These are phyloP conservation scores for Malus orientalis DNA, from an alignment of 306 rosid species.

Conservation along the genomic window DNA sequence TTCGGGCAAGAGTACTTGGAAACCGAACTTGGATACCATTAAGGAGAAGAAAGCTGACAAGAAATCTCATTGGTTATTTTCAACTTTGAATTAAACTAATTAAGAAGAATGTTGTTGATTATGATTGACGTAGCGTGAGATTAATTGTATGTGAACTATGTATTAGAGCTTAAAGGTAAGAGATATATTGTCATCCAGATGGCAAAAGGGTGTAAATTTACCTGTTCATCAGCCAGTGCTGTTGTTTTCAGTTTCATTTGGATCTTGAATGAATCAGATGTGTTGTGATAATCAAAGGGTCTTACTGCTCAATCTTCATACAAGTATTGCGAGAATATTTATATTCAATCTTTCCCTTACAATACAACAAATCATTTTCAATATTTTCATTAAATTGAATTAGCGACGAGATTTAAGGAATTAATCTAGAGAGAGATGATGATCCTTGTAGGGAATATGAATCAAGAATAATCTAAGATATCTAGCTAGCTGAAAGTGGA, in stretches of 20 bases:
- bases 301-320: no score
- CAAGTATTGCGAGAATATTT: no score
- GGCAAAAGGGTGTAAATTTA: neutral
- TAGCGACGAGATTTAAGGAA: no score
- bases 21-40: constrained; percentile 78
- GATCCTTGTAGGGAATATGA: neutral
- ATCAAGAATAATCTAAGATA: neutral
- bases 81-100: neutral
- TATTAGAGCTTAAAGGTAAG: neutral
- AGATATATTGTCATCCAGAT: neutral
- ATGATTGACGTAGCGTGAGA: neutral
- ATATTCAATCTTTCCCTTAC: no score
- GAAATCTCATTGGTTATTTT: constrained; percentile 31
- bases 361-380: neutral
- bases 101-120: neutral
- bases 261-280: neutral
- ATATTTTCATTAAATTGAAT: no score
- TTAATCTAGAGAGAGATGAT: neutral
- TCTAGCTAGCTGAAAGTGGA: no score
- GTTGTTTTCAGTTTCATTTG: neutral
- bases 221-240: neutral
- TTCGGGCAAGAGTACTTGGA: constrained; percentile 72
- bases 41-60: constrained; percentile 57
- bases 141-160: neutral
- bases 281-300: neutral